Evolutionary conservation across 441 rosid genomes (phyloP), one percentile per base, ranked within the genome.

Genomic region (Pelargonium fulgidum): DNA sequence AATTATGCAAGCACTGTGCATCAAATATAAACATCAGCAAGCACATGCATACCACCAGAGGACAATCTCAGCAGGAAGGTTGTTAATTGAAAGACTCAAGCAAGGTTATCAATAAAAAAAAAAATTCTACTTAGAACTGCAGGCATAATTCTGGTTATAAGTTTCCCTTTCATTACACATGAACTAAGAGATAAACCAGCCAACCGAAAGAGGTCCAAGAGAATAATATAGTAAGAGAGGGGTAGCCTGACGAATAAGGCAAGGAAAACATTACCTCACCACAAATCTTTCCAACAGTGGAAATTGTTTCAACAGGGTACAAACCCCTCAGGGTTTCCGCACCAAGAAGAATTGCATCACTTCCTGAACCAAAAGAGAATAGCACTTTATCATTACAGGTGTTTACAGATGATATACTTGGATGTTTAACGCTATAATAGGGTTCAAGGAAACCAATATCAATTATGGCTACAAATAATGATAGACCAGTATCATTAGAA

Each of bases 321-420:
- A 84, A 67, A 56, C 89, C 89, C 7, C 82, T 71, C 64, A 84
- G 72, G 59, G 89, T 86, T 78, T 86, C 87, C 3, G 87, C 89
- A 33, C 90, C 87, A 12, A 84, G 75, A 50, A 86, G 74, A 65
- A 84, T 78, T 48, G 81, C 87, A 77, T 86, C 87, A 75, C 81
- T 62, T 62, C 86, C 83, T 82, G 72, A 62, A 69, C 26, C 65
- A 70, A 69, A 20, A 62, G 54, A 59, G 54, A 67, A 12, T 33
- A 3, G 17, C 26, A 63, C 7, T 50, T 4, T 50, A 16, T n/a
- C 16, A 13, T 16, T 50, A 5, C 3, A 50, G 58, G 3, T 47
- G 58, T 50, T 50, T 7, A 50, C 36, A 29, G 36, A 5, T 16
- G 19, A 6, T 47, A 65, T 8, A 65, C 52, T 20, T 33, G 54